Evolutionary conservation across 2,329 filamentous ascomycete species (phyloP).

Genomic region (Nannizziopsis arthrosporioides): DNA sequence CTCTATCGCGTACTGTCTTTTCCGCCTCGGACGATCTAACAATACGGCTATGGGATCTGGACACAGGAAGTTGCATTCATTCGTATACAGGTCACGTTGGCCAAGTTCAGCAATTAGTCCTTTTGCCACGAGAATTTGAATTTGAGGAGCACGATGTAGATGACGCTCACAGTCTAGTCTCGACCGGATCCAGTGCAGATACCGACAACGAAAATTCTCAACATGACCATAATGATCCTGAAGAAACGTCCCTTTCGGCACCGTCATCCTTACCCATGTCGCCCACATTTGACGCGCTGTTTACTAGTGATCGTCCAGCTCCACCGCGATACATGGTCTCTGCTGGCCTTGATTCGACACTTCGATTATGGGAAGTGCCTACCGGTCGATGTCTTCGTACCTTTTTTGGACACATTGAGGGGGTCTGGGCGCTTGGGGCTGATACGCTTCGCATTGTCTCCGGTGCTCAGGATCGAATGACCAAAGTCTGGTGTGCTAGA

Average conservation of each 20-base stretch:
- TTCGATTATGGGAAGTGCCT: constrained; percentile 81
- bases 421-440: constrained; percentile 83
- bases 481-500: constrained; percentile 90
- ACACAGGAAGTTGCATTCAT: constrained; percentile 64
- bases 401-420: constrained; percentile 94
- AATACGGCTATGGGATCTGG: constrained; percentile 84
- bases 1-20: constrained; percentile 69
- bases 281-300: constrained; percentile 33
- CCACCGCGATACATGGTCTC: constrained; percentile 89
- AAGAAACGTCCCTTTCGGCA: constrained; percentile 13
- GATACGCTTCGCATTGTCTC: constrained; percentile 81
- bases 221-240: constrained; percentile 18
- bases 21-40: constrained; percentile 91
- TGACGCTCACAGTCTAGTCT: constrained; percentile 19
- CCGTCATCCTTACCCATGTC: constrained; percentile 18
- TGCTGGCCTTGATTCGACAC: constrained; percentile 78
- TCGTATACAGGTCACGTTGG: constrained; percentile 82
- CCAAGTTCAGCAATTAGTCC: constrained; percentile 82
- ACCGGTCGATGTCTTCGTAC: constrained; percentile 74
- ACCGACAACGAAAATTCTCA: constrained; percentile 13
- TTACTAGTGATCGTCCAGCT: constrained; percentile 52
- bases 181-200: constrained; percentile 13
- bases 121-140: constrained; percentile 78
- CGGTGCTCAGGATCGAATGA: constrained; percentile 84
- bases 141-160: constrained; percentile 57